Evolutionary conservation across 306 rosid species (phyloP).

Genomic region (Urtica urens): DNA sequence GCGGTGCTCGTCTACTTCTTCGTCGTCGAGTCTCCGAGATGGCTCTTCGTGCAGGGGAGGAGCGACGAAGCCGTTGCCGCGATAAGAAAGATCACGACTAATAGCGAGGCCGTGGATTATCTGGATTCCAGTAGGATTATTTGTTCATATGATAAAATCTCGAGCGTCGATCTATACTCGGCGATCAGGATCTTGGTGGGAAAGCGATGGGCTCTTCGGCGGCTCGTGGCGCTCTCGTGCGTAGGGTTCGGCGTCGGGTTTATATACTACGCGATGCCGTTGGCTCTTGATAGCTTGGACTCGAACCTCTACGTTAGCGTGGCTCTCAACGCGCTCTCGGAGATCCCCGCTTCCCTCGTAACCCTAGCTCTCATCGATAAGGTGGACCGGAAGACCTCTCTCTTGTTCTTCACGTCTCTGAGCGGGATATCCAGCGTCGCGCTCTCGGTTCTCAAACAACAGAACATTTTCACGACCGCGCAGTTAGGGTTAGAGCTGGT

Average conservation of each 20-base stretch:
- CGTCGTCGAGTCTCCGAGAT: conserved; percentile 51
- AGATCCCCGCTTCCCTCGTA: conserved; percentile 38
- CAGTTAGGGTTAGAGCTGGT: conserved; percentile 39
- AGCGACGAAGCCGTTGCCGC: conserved; percentile 36
- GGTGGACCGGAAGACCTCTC: conserved; percentile 27
- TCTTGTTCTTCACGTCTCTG: conserved; percentile 14
- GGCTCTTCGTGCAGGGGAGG: conserved; percentile 45
- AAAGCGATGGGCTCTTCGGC: conserved; percentile 34
- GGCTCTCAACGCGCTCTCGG: conserved; percentile 48
- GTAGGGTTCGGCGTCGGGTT: conserved; percentile 39
- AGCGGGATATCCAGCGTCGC: conserved; percentile 41
- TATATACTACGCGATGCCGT: conserved; percentile 60
- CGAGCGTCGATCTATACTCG: conserved; percentile 23
- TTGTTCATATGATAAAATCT: conserved; percentile 21
- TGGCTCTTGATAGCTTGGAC: conserved; percentile 36
- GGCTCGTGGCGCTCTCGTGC: conserved; percentile 21
- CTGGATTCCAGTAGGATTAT: no score
- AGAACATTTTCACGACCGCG: conserved; percentile 1
- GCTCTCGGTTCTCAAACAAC: conserved; percentile 20
- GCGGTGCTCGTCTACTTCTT: conserved; percentile 13
- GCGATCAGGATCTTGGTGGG: conserved; percentile 21
- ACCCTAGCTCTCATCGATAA: conserved; percentile 24
- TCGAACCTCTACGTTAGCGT: conserved; percentile 46
- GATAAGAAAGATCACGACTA: conserved; percentile 18
- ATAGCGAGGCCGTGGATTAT: no score